Conservation (phyloP, 2,329 filamentous ascomycete species). For the Aspergillus sp. region DNA sequence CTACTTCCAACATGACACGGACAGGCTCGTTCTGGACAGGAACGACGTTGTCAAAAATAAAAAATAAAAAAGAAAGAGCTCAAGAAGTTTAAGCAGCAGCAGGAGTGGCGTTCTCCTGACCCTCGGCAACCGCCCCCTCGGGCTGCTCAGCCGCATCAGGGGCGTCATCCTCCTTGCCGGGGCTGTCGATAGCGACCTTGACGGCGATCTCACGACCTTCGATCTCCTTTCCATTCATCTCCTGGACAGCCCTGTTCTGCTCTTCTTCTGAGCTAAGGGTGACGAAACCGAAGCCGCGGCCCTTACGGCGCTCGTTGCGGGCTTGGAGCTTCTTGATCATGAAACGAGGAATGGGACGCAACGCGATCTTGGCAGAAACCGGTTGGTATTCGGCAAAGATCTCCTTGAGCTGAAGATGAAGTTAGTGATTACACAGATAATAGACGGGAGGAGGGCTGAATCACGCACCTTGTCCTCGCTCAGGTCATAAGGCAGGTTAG, state of each 20-base stretch:
- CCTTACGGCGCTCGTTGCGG: constrained; percentile 96
- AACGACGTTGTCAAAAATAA: constrained; percentile 21
- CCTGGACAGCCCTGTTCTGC: constrained; percentile 90
- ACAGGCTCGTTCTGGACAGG: constrained; percentile 11
- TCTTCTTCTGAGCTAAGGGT: constrained; percentile 90
- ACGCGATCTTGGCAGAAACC: constrained; percentile 92
- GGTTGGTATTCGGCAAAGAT: constrained; percentile 90
- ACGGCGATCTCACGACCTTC: constrained; percentile 98
- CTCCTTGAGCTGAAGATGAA: constrained; percentile 70
- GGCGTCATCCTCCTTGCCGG: constrained; percentile 90
- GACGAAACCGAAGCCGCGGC: constrained; percentile 97
- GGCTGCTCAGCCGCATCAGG: constrained; percentile 42
- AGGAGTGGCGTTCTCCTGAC: constrained; percentile 35
- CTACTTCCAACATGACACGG: constrained; percentile 5
- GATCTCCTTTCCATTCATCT: constrained; percentile 99
- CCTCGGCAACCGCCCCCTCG: constrained; percentile 31
- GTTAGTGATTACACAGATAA: constrained; percentile 17
- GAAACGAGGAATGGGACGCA: constrained; percentile 96
- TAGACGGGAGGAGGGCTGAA: neutral
- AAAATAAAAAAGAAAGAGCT: neutral
- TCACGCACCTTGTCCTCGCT: constrained; percentile 82
- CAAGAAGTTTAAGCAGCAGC: constrained; percentile 25
- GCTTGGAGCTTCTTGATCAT: constrained; percentile 99
- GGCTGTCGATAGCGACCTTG: constrained; percentile 99
- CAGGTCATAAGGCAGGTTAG: constrained; percentile 96